Evolutionary conservation across 495 filamentous ascomycete genomes (phyloP).

Genomic region (Lasiosphaeria ovina): DNA sequence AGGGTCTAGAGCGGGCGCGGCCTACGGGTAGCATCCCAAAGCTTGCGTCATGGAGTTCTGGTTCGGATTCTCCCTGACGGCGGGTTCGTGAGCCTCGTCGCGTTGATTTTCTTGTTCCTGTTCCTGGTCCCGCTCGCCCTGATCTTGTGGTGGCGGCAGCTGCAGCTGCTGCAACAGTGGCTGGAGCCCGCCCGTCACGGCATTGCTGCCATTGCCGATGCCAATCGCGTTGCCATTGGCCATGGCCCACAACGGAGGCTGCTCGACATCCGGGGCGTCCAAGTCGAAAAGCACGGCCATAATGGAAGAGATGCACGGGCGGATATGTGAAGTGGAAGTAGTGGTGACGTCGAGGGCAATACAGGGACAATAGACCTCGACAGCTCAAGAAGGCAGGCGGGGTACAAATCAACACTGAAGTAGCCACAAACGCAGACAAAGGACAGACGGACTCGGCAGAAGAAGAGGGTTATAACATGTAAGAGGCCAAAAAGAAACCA

Average conservation of each 20-base stretch:
- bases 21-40: constrained; percentile 87
- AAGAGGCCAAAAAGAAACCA: neutral
- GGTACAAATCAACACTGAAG: neutral
- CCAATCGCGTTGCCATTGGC: neutral
- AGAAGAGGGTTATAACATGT: neutral
- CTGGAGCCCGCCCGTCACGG: constrained; percentile 1
- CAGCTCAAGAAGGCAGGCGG: too few species aligned
- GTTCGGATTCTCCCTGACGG: constrained; percentile 59
- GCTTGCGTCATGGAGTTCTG: constrained; percentile 69
- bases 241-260: constrained; percentile 4
- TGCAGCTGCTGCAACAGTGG: neutral
- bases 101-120: neutral
- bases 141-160: too few species aligned
- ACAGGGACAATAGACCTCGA: neutral
- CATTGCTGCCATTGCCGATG: constrained; percentile 7
- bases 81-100: constrained; percentile 21
- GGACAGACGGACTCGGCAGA: neutral
- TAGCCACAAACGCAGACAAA: neutral
- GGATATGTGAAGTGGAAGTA: neutral
- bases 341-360: neutral
- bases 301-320: neutral
- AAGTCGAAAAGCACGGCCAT: constrained; percentile 69
- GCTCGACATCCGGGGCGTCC: constrained; percentile 52
- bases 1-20: constrained; percentile 39
- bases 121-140: too few species aligned